These are phyloP conservation scores for Funneliformis geosporum DNA, from an alignment of 192 early-diverging fungal genomes.

Conservation along the genomic window DNA sequence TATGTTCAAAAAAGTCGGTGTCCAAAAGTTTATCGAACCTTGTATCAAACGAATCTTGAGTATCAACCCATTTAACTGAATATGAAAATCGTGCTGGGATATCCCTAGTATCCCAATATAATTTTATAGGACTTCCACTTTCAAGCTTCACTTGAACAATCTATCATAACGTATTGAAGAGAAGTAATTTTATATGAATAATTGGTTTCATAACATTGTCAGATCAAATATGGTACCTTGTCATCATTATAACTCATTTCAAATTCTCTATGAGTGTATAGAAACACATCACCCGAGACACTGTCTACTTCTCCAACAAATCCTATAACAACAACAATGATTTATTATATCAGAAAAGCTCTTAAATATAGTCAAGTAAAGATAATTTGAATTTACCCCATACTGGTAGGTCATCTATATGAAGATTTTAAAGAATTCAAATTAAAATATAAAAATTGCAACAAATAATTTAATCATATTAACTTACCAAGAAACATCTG, in stretches of 20 bases:
- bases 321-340: conserved; percentile 25
- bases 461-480: conserved; percentile 28
- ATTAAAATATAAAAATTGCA: neutral
- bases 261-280: conserved; percentile 68
- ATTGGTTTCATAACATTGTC: neutral
- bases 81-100: conserved; percentile 67
- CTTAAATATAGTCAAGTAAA: neutral
- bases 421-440: neutral
- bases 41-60: conserved; percentile 55
- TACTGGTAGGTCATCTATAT: conserved; percentile 60
- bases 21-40: conserved; percentile 71
- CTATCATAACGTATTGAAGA: conserved; percentile 29
- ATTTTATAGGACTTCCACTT: conserved; percentile 38
- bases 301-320: conserved; percentile 50
- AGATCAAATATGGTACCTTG: conserved; percentile 35
- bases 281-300: conserved; percentile 33
- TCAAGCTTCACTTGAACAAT: conserved; percentile 55
- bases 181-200: neutral
- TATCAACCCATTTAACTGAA: conserved; percentile 64
- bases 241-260: conserved; percentile 64
- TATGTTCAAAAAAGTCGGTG: conserved; percentile 78
- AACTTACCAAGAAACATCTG: conserved; percentile 60
- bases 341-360: neutral
- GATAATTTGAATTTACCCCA: conserved; percentile 38
- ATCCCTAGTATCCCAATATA: conserved; percentile 32